Evolutionary conservation across 768 basidiomycete genomes (phyloP).

Genomic region (Udeniomyces megalosporus): DNA sequence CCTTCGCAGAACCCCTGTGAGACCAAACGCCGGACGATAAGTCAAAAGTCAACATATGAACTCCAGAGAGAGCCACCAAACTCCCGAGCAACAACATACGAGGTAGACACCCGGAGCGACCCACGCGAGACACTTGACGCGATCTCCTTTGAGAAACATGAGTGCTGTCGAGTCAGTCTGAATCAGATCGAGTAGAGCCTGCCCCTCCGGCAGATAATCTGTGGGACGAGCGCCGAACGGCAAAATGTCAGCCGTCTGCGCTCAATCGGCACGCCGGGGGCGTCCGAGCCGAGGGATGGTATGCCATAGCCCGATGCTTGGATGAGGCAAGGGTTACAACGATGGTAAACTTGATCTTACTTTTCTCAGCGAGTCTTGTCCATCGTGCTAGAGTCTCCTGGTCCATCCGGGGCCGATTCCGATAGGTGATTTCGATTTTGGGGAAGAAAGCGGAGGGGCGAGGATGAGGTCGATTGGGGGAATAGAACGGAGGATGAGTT

Average conservation of each 20-base stretch:
- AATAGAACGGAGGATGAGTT: too few species aligned
- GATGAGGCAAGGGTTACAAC: not conserved
- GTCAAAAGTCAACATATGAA: not conserved
- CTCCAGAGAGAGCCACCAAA: not conserved
- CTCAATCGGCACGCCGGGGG: not conserved
- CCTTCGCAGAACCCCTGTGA: conserved; percentile 14
- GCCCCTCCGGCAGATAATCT: conserved; percentile 1
- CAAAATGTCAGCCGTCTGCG: not conserved
- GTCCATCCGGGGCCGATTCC: not conserved
- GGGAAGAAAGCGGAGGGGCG: too few species aligned
- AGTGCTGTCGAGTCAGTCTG: not conserved
- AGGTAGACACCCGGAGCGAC: not conserved
- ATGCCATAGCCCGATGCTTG: not conserved
- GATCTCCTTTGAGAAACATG: conserved; percentile 15
- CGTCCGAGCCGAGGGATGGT: not conserved
- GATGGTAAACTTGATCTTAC: not conserved
- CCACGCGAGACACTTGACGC: not conserved
- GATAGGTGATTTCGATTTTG: too few species aligned
- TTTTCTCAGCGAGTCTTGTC: not conserved
- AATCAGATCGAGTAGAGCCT: not conserved
- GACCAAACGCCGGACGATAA: too few species aligned
- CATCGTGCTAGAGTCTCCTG: not conserved
- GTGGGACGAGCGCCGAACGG: not conserved
- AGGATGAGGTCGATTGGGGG: too few species aligned
- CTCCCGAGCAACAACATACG: not conserved